A percentile compares a stretch with the other conserved stretches of the same genome.
Evolutionary conservation across 2,329 filamentous ascomycete species (phyloP).

Genomic region (Allantophomopsis cytisporea): DNA sequence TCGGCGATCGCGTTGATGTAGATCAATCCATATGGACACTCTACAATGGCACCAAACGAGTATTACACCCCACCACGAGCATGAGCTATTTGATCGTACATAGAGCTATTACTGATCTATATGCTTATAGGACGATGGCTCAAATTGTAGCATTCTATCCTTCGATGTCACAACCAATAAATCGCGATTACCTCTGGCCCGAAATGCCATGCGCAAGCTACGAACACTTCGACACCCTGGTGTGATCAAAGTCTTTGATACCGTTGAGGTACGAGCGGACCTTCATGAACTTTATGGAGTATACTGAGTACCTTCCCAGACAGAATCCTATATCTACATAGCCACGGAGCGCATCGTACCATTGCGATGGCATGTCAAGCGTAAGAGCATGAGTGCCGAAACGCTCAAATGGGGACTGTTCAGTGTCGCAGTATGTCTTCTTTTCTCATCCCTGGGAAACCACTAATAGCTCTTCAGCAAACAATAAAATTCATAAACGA

Average conservation of each 20-base stretch:
- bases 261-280: slow-evolving; percentile 58
- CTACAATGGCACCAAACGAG: slow-evolving; percentile 84
- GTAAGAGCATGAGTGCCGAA: slow-evolving; percentile 78
- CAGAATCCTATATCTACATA: slow-evolving; percentile 90
- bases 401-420: slow-evolving; percentile 95
- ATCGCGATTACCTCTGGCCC: slow-evolving; percentile 71
- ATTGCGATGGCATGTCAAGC: slow-evolving; percentile 77
- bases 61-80: slow-evolving; percentile 19
- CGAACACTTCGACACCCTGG: slow-evolving; percentile 88
- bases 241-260: slow-evolving; percentile 86
- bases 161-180: slow-evolving; percentile 80
- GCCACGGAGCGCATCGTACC: slow-evolving; percentile 85
- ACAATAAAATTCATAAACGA: slow-evolving; percentile 94
- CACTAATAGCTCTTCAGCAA: slow-evolving; percentile 34
- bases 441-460: neutral
- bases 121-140: slow-evolving; percentile 68
- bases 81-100: neutral
- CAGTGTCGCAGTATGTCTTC: slow-evolving; percentile 55
- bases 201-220: slow-evolving; percentile 87
- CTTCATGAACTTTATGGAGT: neutral
- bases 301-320: slow-evolving; percentile 33
- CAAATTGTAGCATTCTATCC: slow-evolving; percentile 90
- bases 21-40: slow-evolving; percentile 95
- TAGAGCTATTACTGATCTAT: slow-evolving; percentile 6
- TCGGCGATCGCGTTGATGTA: slow-evolving; percentile 84